Evolutionary conservation across 345 rosid genomes (phyloP).

Genomic region (Populus davidiana): DNA sequence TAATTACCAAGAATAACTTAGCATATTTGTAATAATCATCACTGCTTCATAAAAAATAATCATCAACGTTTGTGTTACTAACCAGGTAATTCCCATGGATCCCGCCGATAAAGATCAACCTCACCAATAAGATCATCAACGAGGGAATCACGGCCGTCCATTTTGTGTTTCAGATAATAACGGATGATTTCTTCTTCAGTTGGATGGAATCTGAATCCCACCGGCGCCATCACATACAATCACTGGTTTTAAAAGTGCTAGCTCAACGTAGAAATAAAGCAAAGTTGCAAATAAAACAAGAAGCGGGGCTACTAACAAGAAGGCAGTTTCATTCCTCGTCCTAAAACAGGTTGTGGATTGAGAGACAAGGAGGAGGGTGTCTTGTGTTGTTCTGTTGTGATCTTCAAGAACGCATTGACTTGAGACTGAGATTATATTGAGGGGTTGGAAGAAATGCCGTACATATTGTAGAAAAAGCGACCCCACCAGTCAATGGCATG

Average conservation of each 20-base stretch:
- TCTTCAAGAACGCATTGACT: not conserved
- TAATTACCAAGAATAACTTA: not conserved
- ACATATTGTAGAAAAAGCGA: too few species aligned
- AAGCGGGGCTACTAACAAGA: not conserved
- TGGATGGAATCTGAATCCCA: constrained; percentile 34
- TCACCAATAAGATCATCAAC: constrained; percentile 6
- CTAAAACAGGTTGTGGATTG: not conserved
- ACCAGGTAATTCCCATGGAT: constrained; percentile 39
- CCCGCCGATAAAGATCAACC: constrained; percentile 14
- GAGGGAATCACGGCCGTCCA: constrained; percentile 11
- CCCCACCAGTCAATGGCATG: too few species aligned
- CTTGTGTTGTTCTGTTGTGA: not conserved
- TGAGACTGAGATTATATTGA: not conserved
- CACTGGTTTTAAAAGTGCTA: not conserved
- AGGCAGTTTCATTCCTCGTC: not conserved
- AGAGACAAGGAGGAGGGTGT: not conserved
- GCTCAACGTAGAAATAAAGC: not conserved
- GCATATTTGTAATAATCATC: not conserved
- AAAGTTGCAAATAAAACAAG: not conserved
- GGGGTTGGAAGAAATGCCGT: too few species aligned
- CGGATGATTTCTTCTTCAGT: constrained; percentile 24
- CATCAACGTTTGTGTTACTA: not conserved
- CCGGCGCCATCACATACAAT: not conserved
- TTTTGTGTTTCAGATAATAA: constrained; percentile 17
- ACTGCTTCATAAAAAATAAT: not conserved